Evolutionary conservation across 768 basidiomycete genomes (phyloP).

Genomic region (Lanmaoa pseudosensibilis): DNA sequence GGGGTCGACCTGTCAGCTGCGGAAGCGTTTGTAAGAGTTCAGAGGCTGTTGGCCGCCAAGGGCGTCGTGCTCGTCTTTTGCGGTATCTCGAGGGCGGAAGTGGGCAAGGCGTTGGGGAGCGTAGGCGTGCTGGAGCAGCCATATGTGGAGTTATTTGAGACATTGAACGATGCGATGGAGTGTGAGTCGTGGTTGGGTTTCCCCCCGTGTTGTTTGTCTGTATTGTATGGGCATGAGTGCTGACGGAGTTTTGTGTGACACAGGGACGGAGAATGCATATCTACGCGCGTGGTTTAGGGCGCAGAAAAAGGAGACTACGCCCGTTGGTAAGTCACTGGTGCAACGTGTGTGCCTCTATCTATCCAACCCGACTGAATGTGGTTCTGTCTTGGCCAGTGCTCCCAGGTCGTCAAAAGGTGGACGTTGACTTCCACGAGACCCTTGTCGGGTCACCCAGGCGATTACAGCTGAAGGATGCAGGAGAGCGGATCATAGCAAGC

Average conservation of each 20-base stretch:
- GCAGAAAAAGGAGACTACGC: constrained; percentile 53
- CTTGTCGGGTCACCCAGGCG: constrained; percentile 63
- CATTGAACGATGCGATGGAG: constrained; percentile 89
- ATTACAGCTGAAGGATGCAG: constrained; percentile 67
- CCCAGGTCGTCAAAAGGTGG: constrained; percentile 56
- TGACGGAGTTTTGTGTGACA: constrained; percentile 2
- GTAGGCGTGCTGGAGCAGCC: constrained; percentile 79
- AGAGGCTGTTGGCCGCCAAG: constrained; percentile 73
- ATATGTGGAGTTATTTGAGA: constrained; percentile 78
- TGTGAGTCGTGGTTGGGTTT: constrained; percentile 53
- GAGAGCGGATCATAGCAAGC: constrained; percentile 64
- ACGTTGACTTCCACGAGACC: constrained; percentile 44
- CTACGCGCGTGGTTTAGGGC: constrained; percentile 75
- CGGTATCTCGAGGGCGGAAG: constrained; percentile 64
- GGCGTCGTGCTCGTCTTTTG: constrained; percentile 88
- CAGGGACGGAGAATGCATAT: constrained; percentile 94
- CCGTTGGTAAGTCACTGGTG: constrained; percentile 41
- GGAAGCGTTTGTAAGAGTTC: constrained; percentile 91
- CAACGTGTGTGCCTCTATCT: not conserved
- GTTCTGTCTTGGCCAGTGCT: constrained; percentile 38
- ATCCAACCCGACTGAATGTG: not conserved
- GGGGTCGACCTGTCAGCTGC: constrained; percentile 95
- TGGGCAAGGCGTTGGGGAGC: constrained; percentile 71
- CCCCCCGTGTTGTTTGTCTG: constrained; percentile 4
- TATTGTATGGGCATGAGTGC: not conserved